Percentiles rank a stretch among this genome's conserved stretches.
These are phyloP conservation scores for Nepenthes mirabilis DNA, from an alignment of 148 eudicot species.

Conservation along the genomic window DNA sequence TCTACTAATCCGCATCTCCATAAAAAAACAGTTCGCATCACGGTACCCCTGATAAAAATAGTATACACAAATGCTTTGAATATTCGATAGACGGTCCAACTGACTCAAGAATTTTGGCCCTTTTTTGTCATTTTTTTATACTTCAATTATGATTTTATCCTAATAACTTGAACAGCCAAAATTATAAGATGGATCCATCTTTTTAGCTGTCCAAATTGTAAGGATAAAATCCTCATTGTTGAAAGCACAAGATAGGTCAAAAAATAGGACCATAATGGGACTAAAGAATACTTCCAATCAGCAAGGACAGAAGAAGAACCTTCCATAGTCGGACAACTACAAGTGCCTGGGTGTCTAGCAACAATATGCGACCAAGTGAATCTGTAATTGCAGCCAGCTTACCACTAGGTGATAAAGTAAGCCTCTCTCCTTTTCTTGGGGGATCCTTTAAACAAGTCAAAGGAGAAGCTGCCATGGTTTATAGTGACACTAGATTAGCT, in stretches of 20 bases:
- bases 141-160: no score
- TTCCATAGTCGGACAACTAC: conserved; percentile 94
- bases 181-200: no score
- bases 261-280: not conserved
- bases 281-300: not conserved
- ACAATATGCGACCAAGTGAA: conserved; percentile 91
- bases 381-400: conserved; percentile 98
- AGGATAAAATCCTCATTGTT: no score
- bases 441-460: conserved; percentile 87
- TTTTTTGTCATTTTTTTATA: no score
- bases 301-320: conserved; percentile 22
- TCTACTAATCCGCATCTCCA: conserved; percentile 76
- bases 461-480: conserved; percentile 53
- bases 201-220: no score
- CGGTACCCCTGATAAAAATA: conserved; percentile 62
- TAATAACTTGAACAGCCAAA: no score
- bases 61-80: not conserved
- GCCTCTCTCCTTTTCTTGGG: conserved; percentile 93
- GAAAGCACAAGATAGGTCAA: no score
- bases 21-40: conserved; percentile 80
- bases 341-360: conserved; percentile 88
- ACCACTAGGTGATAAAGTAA: conserved; percentile 93
- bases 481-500: conserved; percentile 7
- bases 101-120: not conserved
- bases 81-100: not conserved